Percentiles rank a stretch among this genome's conserved stretches.
Conservation (phyloP, 2,329 filamentous ascomycete species). For the Raffaelea ambrosiae region DNA sequence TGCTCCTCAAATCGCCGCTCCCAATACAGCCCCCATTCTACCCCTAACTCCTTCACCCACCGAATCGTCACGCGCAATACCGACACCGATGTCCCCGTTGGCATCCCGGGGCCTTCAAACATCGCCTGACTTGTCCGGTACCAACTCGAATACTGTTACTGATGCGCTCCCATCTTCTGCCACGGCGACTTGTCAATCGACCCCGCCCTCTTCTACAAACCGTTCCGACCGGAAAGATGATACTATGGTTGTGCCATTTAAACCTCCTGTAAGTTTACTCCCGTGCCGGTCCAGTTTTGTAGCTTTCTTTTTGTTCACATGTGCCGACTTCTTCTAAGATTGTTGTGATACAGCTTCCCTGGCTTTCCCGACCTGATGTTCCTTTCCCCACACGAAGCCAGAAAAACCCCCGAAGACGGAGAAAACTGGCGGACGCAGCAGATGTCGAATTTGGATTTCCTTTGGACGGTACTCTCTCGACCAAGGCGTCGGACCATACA, state of each 20-base stretch:
- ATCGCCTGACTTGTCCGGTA: neutral
- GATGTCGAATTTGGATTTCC: constrained; percentile 14
- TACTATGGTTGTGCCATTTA: constrained; percentile 36
- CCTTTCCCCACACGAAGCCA: constrained; percentile 38
- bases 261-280: constrained; percentile 45
- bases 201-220: too few species aligned
- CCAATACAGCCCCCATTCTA: constrained; percentile 7
- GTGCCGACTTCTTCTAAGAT: neutral
- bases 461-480: too few species aligned
- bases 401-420: constrained; percentile 34
- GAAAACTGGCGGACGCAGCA: constrained; percentile 27
- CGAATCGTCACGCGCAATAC: constrained; percentile 30
- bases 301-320: too few species aligned
- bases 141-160: neutral
- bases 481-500: neutral
- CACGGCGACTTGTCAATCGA: constrained; percentile 6
- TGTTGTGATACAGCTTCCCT: constrained; percentile 39
- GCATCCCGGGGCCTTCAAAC: neutral
- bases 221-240: too few species aligned
- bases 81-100: constrained; percentile 4
- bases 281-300: too few species aligned
- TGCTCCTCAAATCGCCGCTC: neutral
- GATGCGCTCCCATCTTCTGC: neutral
- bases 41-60: constrained; percentile 47
- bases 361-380: constrained; percentile 42